phyloP scores from a whole-genome alignment of 2,329 filamentous ascomycete species.

The Parasarocladium wereldwijsianum region DNA sequence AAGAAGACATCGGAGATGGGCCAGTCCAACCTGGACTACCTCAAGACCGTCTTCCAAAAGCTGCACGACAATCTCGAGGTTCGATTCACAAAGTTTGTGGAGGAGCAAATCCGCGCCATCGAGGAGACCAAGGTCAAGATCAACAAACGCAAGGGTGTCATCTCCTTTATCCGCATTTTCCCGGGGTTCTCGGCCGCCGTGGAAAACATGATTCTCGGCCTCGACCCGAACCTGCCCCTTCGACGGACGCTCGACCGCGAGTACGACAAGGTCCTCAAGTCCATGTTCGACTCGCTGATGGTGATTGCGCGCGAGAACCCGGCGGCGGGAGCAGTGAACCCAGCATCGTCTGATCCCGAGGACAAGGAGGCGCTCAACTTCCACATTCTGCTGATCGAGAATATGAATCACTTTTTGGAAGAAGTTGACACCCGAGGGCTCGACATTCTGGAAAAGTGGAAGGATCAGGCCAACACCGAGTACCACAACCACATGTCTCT shows the following conservation, averaged over 20 bases:
- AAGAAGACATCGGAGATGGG: constrained; percentile 64
- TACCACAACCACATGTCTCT: constrained; percentile 75
- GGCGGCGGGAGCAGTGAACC: constrained; percentile 25
- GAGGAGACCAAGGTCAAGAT: constrained; percentile 98
- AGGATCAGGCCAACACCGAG: constrained; percentile 60
- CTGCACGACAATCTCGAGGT: constrained; percentile 59
- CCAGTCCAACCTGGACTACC: constrained; percentile 86
- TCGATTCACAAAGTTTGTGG: constrained; percentile 77
- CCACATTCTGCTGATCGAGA: constrained; percentile 93
- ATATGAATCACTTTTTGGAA: constrained; percentile 96
- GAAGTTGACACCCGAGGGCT: constrained; percentile 68
- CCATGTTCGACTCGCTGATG: constrained; percentile 95
- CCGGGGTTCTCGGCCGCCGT: constrained; percentile 71
- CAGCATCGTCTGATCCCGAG: constrained; percentile 44
- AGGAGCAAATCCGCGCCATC: constrained; percentile 88
- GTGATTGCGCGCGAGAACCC: constrained; percentile 71
- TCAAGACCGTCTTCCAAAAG: constrained; percentile 66
- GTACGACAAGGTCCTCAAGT: constrained; percentile 77
- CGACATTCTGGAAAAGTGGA: constrained; percentile 70
- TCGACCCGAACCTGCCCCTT: constrained; percentile 44
- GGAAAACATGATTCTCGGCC: constrained; percentile 62
- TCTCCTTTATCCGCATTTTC: constrained; percentile 88
- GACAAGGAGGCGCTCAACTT: constrained; percentile 97
- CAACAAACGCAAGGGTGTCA: constrained; percentile 95
- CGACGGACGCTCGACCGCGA: constrained; percentile 71